Evolutionary conservation across 2,329 filamentous ascomycete genomes (phyloP), one percentile per base, ranked within the genome.

Genomic region (Pyrenophora teres): DNA sequence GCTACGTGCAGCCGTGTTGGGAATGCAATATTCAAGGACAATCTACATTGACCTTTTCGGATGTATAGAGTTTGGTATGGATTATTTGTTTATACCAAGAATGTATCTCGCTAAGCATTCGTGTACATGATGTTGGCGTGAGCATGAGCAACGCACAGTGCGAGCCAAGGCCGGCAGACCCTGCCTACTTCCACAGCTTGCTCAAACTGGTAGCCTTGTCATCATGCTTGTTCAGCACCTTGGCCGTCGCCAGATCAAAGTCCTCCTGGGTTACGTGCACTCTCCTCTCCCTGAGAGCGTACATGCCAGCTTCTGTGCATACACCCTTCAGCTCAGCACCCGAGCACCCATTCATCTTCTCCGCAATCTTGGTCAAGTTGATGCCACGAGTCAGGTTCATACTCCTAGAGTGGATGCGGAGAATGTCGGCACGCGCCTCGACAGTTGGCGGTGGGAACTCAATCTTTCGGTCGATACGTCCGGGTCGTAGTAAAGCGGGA

Each of bases 341-440:
- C 3, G 92, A 97, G 77, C 94, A 99, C 44, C 94, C 94, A 70
- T 97, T 97, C 94, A 99, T 99, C 85, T 97, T 97, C 82, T 99
- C 94, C 25, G 94, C 94, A 67, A 97, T 96, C 86, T 99, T 99
- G 68, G 85, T 96, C 61, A 99, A 81, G 78, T 99, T 96, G 80
- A 99, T 97, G 45, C 94, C 94, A 70, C 94, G 86, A 12, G 94
- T 99, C 67, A 99, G 77, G 78, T 99, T 99, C 94, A 99, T 99
- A 78, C 92, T 96, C 68, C 94, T 86, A 66, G 89, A 95, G 80
- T 99, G 94, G 68, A 99, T 99, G 63, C 94, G 89, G 64, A 99
- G 82, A 79, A 99, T 99, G 76, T 99, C 94, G 65, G 94, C 94
- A 77, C 94, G 86, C 47, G 94, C 93, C 79, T 99, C 94, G 63